These are phyloP conservation scores for Vaccinium macrocarpon DNA, from an alignment of 148 eudicot genomes.

Conservation along the genomic window DNA sequence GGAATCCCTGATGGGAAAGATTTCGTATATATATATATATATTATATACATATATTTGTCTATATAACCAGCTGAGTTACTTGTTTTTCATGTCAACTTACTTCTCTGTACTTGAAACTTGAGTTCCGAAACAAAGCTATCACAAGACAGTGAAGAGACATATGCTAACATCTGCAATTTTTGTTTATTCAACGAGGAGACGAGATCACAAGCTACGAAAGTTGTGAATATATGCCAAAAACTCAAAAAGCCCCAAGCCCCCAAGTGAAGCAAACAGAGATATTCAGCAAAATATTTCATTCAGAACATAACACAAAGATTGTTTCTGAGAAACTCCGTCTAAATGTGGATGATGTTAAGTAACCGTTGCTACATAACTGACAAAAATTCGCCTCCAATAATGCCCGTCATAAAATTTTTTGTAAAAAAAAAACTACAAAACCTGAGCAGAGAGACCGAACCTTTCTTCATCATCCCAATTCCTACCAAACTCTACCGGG, in stretches of 20 bases:
- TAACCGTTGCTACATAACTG: neutral
- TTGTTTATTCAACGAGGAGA: neutral
- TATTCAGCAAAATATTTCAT: neutral
- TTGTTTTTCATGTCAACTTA: no score
- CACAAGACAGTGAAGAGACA: neutral
- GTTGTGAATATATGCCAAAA: neutral
- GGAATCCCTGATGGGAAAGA: no score
- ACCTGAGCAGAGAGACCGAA: neutral
- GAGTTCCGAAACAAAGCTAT: neutral
- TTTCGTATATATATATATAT: no score
- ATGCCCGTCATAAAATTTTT: neutral
- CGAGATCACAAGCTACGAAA: neutral
- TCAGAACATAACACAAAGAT: neutral
- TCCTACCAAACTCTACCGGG: slow-evolving; percentile 14
- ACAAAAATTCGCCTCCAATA: neutral
- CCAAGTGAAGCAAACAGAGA: neutral
- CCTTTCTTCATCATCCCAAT: slow-evolving; percentile 10
- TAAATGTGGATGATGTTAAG: neutral
- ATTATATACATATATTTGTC: no score
- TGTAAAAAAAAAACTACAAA: neutral
- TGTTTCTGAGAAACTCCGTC: neutral
- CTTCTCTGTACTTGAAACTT: neutral
- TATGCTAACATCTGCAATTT: neutral
- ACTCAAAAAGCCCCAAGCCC: neutral
- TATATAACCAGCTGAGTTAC: no score